These are phyloP conservation scores for Aspergillus vadensis DNA, from an alignment of 2,329 filamentous ascomycete species.

Conservation along the genomic window DNA sequence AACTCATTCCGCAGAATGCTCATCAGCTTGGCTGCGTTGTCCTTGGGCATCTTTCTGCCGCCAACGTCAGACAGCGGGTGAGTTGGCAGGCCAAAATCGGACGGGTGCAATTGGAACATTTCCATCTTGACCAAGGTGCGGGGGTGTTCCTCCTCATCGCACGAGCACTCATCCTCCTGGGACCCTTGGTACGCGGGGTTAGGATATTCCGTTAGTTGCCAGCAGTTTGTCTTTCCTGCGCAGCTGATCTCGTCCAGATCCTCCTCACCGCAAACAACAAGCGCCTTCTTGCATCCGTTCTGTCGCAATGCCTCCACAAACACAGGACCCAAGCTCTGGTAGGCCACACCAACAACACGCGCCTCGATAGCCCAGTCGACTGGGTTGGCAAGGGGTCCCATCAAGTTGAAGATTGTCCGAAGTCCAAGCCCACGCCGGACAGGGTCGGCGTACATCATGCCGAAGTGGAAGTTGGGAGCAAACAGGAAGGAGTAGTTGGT, in stretches of 20 bases:
- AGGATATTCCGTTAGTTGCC: constrained; percentile 66
- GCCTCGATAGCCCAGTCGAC: constrained; percentile 83
- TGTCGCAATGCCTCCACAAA: constrained; percentile 83
- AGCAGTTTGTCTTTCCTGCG: constrained; percentile 84
- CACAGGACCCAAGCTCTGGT: constrained; percentile 80
- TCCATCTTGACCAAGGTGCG: constrained; percentile 62
- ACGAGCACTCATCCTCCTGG: constrained; percentile 47
- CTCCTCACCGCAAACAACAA: constrained; percentile 91
- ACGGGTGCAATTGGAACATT: constrained; percentile 74
- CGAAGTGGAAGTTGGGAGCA: constrained; percentile 93
- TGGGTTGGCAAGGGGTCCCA: constrained; percentile 90
- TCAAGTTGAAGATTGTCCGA: constrained; percentile 95
- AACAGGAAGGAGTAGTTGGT: constrained; percentile 96
- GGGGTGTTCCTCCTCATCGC: constrained; percentile 43
- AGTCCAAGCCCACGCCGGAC: constrained; percentile 87
- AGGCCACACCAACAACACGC: constrained; percentile 87
- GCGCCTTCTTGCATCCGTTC: constrained; percentile 75
- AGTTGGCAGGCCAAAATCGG: constrained; percentile 79
- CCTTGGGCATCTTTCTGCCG: constrained; percentile 78
- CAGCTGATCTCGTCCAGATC: constrained; percentile 95
- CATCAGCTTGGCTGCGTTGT: constrained; percentile 84
- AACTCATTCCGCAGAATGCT: constrained; percentile 74
- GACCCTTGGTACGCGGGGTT: constrained; percentile 46
- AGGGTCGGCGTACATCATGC: constrained; percentile 84
- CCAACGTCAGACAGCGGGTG: constrained; percentile 79